Conservation (phyloP, 768 basidiomycete species). For the Boletus vinaceobasis region DNA sequence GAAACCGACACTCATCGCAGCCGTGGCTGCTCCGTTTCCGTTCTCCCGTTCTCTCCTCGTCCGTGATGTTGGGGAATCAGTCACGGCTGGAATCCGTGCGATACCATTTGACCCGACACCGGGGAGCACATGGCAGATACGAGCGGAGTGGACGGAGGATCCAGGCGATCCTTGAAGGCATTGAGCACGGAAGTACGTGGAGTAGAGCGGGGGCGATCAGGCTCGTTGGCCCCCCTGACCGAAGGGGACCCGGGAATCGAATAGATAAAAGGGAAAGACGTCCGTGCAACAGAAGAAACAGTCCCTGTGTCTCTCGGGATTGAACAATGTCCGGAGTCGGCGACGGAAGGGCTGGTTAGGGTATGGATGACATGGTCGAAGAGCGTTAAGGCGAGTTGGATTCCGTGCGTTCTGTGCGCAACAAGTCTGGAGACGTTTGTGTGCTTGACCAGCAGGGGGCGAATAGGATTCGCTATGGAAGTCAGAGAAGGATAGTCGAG, state of each 20-base stretch:
- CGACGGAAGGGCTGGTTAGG: slow-evolving; percentile 22
- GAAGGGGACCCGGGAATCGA: too few species aligned
- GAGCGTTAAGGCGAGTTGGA: slow-evolving; percentile 25
- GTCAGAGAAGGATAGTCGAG: slow-evolving; percentile 13
- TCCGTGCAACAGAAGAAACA: too few species aligned
- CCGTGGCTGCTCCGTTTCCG: slow-evolving; percentile 75
- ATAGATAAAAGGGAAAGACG: too few species aligned
- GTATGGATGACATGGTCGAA: slow-evolving; percentile 35
- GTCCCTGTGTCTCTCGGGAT: slow-evolving; percentile 40
- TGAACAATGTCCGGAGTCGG: slow-evolving; percentile 62
- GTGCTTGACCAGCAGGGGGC: slow-evolving; percentile 16
- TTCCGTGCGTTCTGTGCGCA: slow-evolving; percentile 39
- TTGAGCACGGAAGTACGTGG: too few species aligned
- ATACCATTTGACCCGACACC: slow-evolving; percentile 19
- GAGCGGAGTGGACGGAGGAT: too few species aligned
- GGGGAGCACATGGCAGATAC: slow-evolving; percentile 7
- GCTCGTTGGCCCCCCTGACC: too few species aligned
- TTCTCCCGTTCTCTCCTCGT: slow-evolving; percentile 62
- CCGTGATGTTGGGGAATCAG: slow-evolving; percentile 42
- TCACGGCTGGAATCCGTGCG: slow-evolving; percentile 25
- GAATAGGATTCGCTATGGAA: slow-evolving; percentile 6
- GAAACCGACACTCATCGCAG: slow-evolving; percentile 72
- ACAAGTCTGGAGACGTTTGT: slow-evolving; percentile 34
- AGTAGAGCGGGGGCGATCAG: too few species aligned
- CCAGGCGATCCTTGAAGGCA: too few species aligned